Percentiles rank a stretch among this genome's conserved stretches.
phyloP scores from a whole-genome alignment of 2,329 filamentous ascomycete species.

The Zymoseptoria crescenta region DNA sequence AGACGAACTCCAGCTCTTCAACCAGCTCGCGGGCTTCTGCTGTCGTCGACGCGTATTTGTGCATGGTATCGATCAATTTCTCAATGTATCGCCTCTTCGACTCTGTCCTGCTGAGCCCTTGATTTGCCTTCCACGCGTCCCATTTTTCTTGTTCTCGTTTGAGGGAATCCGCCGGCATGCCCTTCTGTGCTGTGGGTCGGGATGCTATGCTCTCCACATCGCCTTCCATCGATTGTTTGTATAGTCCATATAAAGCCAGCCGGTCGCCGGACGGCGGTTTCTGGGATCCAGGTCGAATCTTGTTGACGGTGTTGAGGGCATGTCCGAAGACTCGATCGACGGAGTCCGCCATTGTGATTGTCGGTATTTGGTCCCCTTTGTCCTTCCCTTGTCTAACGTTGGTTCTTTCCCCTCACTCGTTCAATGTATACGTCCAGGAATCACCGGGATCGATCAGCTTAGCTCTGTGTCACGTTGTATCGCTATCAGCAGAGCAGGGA shows the following conservation, averaged over 20 bases:
- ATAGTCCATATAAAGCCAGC: conserved; percentile 89
- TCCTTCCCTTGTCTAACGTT: neutral
- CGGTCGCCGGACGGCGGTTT: conserved; percentile 80
- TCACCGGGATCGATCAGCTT: neutral
- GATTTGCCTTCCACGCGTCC: conserved; percentile 93
- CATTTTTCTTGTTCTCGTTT: conserved; percentile 38
- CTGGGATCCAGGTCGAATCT: conserved; percentile 86
- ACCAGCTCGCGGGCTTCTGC: conserved; percentile 81
- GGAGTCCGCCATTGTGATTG: conserved; percentile 24
- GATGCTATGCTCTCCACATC: conserved; percentile 93
- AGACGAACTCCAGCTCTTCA: conserved; percentile 94
- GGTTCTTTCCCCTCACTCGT: neutral
- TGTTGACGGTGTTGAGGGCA: conserved; percentile 97
- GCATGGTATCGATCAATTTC: conserved; percentile 92
- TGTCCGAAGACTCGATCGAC: conserved; percentile 88
- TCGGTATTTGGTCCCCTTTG: neutral
- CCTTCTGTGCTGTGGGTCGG: conserved; percentile 48
- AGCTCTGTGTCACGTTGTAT: conserved; percentile 1
- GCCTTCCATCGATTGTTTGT: conserved; percentile 99
- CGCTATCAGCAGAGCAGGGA: neutral
- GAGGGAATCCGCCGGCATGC: conserved; percentile 15
- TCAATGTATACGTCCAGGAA: neutral
- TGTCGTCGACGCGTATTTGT: conserved; percentile 80
- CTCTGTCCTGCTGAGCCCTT: conserved; percentile 75
- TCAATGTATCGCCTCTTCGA: conserved; percentile 92